Evolutionary conservation across 139 green algal genomes (phyloP), one percentile per base, ranked within the genome.

Genomic region (Helicosporidium sp.): DNA sequence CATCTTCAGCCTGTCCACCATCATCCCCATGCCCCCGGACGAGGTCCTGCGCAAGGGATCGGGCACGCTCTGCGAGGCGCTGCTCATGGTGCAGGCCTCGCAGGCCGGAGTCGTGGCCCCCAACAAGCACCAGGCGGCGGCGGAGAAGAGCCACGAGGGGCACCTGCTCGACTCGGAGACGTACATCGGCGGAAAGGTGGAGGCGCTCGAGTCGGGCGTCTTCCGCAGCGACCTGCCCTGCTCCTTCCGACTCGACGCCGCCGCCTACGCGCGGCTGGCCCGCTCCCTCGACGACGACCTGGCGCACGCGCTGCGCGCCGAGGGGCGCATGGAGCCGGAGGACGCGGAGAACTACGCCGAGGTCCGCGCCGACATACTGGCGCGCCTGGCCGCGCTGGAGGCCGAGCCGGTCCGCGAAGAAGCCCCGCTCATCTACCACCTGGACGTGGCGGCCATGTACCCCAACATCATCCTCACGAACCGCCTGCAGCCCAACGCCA

Each of bases 391-490:
- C 65, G 52, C 28, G 5, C 62, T 95, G 43, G 47, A 78, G 4
- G 86, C 94, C 50, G 52, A 49, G 6, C 86, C 86, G 26, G 72
- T 75, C 35, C 64, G 80, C 17, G 74, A 90, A 47, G 87, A 94
- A 61, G 46, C 49, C 13, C 87, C 87, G 1, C 60, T 94, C 29
- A 93, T 97, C 52, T 97, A 97, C 61, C 87, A 97, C 58, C 71
- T 97, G 48, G 87, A 97, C 57, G 87, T 97, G 28, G 84, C 87
- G 0, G 87, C 87, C 46, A 97, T 97, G 87, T 97, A 97, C 69
- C 87, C 87, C 57, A 95, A 95, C 76, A 97, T 97, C 75, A 97
- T 97, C 63, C 79, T 97, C 43, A 97, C 87, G 48, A 97, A 97
- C 69, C 23, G 58, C 41, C 55, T 78, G 55, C 82, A 93, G 61